Percentiles rank a stretch among this genome's conserved stretches.
phyloP scores from a whole-genome alignment of 2,329 filamentous ascomycete genomes.

The Falciphora oryzae region DNA sequence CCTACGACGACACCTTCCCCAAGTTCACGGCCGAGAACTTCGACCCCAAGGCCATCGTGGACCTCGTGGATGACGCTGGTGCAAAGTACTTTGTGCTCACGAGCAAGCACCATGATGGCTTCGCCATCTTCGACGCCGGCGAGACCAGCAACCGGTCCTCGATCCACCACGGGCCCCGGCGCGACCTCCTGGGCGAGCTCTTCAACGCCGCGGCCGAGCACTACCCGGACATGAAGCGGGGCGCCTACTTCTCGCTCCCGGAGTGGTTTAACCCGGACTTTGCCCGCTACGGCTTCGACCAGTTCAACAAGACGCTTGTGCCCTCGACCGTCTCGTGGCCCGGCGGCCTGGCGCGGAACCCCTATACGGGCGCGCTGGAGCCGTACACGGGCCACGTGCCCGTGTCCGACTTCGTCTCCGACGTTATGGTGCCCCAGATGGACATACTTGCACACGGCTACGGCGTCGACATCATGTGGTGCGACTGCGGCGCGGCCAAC shows the following conservation, averaged over 20 bases:
- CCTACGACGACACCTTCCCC: slow-evolving; percentile 30
- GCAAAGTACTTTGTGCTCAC: slow-evolving; percentile 41
- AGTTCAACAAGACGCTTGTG: slow-evolving; percentile 17
- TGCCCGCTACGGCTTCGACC: slow-evolving; percentile 36
- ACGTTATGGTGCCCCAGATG: slow-evolving; percentile 43
- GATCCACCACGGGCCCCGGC: slow-evolving; percentile 33
- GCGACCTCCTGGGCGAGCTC: slow-evolving; percentile 36
- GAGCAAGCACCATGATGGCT: slow-evolving; percentile 43
- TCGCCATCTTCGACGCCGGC: slow-evolving; percentile 36
- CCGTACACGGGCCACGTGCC: slow-evolving; percentile 37
- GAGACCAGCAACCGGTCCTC: slow-evolving; percentile 33
- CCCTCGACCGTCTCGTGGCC: slow-evolving; percentile 28
- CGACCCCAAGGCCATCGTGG: slow-evolving; percentile 25
- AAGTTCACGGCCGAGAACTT: slow-evolving; percentile 16
- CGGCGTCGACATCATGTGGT: slow-evolving; percentile 44
- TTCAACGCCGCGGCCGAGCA: slow-evolving; percentile 35
- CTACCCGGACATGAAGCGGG: slow-evolving; percentile 36
- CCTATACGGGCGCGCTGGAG: slow-evolving; percentile 34
- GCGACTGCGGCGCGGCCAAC: slow-evolving; percentile 39
- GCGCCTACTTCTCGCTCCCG: slow-evolving; percentile 42
- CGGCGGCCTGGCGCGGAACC: slow-evolving; percentile 34
- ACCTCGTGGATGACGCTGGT: slow-evolving; percentile 30
- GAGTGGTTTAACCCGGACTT: slow-evolving; percentile 45
- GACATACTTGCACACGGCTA: slow-evolving; percentile 36
- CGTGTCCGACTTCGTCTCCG: slow-evolving; percentile 34